phyloP scores from a whole-genome alignment of 2,329 filamentous ascomycete species.

The Alternaria panax region DNA sequence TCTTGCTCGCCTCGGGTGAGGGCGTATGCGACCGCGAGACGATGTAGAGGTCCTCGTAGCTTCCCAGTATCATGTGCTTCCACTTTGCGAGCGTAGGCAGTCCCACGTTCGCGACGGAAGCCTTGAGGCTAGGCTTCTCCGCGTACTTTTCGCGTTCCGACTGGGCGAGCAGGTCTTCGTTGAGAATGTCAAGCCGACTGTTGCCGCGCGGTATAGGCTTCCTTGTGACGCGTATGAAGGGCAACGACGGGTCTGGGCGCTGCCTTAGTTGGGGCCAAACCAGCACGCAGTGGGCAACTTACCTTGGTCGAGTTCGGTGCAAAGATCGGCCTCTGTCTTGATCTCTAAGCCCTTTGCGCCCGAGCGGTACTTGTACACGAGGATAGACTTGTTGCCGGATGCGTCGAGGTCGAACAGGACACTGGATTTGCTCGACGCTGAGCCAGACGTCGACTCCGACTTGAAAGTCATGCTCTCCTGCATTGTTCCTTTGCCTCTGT shows the following conservation, averaged over 20 bases:
- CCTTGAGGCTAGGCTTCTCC: conserved; percentile 56
- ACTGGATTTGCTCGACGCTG: conserved; percentile 47
- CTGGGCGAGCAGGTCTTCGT: conserved; percentile 53
- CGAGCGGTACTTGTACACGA: conserved; percentile 57
- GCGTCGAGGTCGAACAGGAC: conserved; percentile 56
- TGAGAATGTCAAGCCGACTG: conserved; percentile 56
- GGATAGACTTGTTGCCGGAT: conserved; percentile 52
- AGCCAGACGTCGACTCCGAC: conserved; percentile 52
- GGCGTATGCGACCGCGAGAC: conserved; percentile 52
- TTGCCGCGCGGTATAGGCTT: conserved; percentile 57
- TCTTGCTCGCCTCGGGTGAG: conserved; percentile 46
- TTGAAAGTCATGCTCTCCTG: conserved; percentile 52
- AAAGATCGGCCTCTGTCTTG: conserved; percentile 55
- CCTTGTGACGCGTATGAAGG: conserved; percentile 54
- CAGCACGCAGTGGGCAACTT: conserved; percentile 16
- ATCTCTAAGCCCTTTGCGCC: conserved; percentile 50
- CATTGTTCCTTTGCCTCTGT: conserved; percentile 13
- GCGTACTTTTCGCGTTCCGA: conserved; percentile 49
- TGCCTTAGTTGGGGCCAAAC: conserved; percentile 6
- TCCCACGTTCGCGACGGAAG: conserved; percentile 57
- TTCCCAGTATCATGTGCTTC: conserved; percentile 55
- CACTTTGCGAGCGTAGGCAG: conserved; percentile 55
- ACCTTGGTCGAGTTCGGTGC: conserved; percentile 49
- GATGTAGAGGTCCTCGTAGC: conserved; percentile 59
- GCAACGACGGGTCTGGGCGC: conserved; percentile 50